These are phyloP conservation scores for Fraxinus dipetala DNA, from an alignment of 305 asterid species.

Conservation along the genomic window DNA sequence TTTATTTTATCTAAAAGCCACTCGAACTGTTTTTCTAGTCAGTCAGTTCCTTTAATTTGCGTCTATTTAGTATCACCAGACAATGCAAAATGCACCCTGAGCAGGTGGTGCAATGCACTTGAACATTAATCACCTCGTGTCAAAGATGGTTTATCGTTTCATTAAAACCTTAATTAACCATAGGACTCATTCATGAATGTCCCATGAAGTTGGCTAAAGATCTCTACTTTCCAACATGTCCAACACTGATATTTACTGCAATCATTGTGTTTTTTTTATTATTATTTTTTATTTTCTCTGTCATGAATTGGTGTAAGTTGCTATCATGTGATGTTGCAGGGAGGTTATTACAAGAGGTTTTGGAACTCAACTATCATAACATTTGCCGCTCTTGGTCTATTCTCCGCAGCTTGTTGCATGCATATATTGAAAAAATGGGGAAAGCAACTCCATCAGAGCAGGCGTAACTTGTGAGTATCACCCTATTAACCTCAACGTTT, in stretches of 20 bases:
- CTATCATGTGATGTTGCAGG: slow-evolving; percentile 44
- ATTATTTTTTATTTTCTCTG: neutral
- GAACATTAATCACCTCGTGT: neutral
- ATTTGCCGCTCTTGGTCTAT: slow-evolving; percentile 52
- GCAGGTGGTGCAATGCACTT: neutral
- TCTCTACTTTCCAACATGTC: neutral
- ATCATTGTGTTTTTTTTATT: neutral
- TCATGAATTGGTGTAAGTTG: neutral
- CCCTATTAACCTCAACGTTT: neutral
- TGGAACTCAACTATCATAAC: slow-evolving; percentile 59
- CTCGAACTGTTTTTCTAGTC: neutral
- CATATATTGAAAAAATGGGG: slow-evolving; percentile 58
- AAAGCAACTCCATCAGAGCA: slow-evolving; percentile 61
- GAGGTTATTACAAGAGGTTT: slow-evolving; percentile 46
- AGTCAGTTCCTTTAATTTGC: neutral
- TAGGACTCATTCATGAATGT: neutral
- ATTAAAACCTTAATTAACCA: neutral
- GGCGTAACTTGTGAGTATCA: slow-evolving; percentile 51
- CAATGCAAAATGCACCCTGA: neutral
- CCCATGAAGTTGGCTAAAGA: neutral
- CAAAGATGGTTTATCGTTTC: neutral
- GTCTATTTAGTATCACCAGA: neutral
- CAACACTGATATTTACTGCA: neutral
- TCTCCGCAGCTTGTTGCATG: slow-evolving; percentile 82
- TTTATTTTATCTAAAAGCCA: neutral